A percentile compares a stretch with the other conserved stretches of the same genome.
Conservation (phyloP, 768 basidiomycete genomes). For the Gloeopeniophorella convolvens region DNA sequence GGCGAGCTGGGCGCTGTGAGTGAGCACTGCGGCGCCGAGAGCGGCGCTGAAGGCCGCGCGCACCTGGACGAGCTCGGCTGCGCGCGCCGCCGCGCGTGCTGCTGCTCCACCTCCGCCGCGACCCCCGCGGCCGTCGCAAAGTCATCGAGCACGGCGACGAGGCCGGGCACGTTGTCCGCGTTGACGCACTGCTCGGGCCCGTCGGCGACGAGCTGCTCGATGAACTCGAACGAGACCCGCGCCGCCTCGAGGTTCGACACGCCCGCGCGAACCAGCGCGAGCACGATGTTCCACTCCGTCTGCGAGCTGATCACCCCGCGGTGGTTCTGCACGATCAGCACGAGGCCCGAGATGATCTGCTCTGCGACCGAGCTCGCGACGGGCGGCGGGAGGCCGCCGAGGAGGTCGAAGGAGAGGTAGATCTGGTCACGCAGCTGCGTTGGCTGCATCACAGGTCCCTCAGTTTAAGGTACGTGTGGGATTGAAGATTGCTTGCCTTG, state of each 20-base stretch:
- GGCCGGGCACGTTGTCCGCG: conserved; percentile 71
- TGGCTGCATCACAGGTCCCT: conserved; percentile 38
- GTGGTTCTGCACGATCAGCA: conserved; percentile 72
- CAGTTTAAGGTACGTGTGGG: not conserved
- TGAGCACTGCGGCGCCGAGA: conserved; percentile 5
- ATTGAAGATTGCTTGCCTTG: conserved; percentile 43
- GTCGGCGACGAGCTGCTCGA: conserved; percentile 58
- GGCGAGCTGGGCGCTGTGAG: conserved; percentile 48
- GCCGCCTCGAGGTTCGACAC: conserved; percentile 84
- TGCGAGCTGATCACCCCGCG: conserved; percentile 71
- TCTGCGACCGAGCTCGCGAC: conserved; percentile 86
- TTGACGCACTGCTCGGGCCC: conserved; percentile 56
- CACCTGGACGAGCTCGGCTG: conserved; percentile 48
- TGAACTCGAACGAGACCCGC: conserved; percentile 73
- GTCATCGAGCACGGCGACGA: conserved; percentile 78
- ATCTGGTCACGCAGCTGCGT: conserved; percentile 80
- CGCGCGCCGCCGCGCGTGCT: conserved; percentile 44
- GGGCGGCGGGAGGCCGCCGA: conserved; percentile 68
- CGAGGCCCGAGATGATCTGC: conserved; percentile 82
- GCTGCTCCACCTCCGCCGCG: conserved; percentile 53
- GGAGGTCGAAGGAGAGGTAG: conserved; percentile 87
- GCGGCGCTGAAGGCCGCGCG: conserved; percentile 17
- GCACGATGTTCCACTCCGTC: conserved; percentile 94
- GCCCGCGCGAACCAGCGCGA: conserved; percentile 81
- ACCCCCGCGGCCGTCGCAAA: conserved; percentile 71